Conservation (phyloP, 208 protist species). For the Kentomonas sorsogonicus region DNA sequence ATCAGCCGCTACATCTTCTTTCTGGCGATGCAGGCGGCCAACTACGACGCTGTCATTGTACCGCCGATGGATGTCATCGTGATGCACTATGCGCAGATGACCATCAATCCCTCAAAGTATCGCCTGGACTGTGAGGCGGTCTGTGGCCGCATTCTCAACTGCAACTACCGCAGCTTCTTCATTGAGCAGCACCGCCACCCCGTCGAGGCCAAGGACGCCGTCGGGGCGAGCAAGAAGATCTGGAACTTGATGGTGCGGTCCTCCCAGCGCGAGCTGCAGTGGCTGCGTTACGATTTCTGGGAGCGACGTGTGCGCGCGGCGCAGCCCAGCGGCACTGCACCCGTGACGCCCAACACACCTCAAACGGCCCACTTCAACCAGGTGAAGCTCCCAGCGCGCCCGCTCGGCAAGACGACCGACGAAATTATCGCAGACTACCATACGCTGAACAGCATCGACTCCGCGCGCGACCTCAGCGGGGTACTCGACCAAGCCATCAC, state of each 20-base stretch:
- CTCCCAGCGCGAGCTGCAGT: constrained; percentile 59
- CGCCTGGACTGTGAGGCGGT: constrained; percentile 82
- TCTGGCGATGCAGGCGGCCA: constrained; percentile 81
- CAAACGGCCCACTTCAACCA: too few relatives aligned
- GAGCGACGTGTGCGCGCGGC: constrained; percentile 30
- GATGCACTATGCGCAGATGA: constrained; percentile 82
- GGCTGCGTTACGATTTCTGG: constrained; percentile 88
- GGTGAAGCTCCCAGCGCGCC: constrained; percentile 3
- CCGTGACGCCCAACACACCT: constrained; percentile 5
- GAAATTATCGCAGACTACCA: constrained; percentile 16
- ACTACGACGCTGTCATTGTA: constrained; percentile 83
- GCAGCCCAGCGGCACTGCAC: neutral
- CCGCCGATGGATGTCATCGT: constrained; percentile 85
- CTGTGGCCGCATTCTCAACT: constrained; percentile 74
- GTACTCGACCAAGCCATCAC: constrained; percentile 79
- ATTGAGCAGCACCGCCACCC: constrained; percentile 41
- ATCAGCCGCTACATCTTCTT: constrained; percentile 88
- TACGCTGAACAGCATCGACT: constrained; percentile 35
- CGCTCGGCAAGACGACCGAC: neutral
- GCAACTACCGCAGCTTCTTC: constrained; percentile 85
- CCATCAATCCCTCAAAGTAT: constrained; percentile 57
- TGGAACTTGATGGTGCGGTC: constrained; percentile 88
- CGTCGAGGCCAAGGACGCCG: constrained; percentile 45
- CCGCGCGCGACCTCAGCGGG: constrained; percentile 46
- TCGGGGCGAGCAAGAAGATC: constrained; percentile 58